These are phyloP conservation scores for Delonix regia DNA, from an alignment of 306 rosid genomes.

Conservation along the genomic window DNA sequence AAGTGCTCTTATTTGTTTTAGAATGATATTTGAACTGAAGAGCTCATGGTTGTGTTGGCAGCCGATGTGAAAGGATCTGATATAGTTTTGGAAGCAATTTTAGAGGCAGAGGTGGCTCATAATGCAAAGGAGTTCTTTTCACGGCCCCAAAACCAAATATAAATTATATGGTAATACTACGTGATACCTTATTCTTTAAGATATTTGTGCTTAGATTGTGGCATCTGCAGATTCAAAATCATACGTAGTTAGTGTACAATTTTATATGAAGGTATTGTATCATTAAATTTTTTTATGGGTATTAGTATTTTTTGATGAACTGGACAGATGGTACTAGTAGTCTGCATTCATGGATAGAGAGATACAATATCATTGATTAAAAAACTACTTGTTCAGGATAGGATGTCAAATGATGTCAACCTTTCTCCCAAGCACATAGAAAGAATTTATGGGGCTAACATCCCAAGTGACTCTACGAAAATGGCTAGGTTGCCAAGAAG, in stretches of 20 bases:
- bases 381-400: not conserved
- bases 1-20: constrained; percentile 10
- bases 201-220: constrained; percentile 7
- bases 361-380: not conserved
- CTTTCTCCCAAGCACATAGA: no score
- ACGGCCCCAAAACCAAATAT: constrained; percentile 62
- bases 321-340: not conserved
- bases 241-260: not conserved
- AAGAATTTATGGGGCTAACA: no score
- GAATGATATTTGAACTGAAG: constrained; percentile 34
- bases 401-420: no score
- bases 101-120: constrained; percentile 90
- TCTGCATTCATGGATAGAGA: not conserved
- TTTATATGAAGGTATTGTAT: constrained; percentile 24
- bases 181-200: constrained; percentile 10
- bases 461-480: not conserved
- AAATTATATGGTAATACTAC: constrained; percentile 36
- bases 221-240: constrained; percentile 31
- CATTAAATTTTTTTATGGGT: not conserved
- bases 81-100: constrained; percentile 73
- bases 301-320: not conserved
- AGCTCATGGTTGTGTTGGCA: constrained; percentile 45
- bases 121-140: constrained; percentile 86
- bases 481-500: no score
- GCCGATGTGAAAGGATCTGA: constrained; percentile 72